Evolutionary conservation across 2,329 filamentous ascomycete genomes (phyloP), one percentile per base, ranked within the genome.

Genomic region (Seiridium cupressi): DNA sequence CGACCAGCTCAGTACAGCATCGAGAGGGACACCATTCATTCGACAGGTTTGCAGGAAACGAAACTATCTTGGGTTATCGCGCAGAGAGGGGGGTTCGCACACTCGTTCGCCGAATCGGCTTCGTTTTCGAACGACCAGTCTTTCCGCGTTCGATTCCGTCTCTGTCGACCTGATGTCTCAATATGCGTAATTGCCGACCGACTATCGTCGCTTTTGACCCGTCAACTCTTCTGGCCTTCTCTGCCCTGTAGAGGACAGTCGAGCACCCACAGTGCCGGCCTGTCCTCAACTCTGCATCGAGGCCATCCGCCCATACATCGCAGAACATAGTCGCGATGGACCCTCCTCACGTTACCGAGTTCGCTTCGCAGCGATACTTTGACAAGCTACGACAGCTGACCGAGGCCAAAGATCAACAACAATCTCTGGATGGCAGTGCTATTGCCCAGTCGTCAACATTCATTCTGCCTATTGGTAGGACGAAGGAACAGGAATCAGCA

Each of bases 301-400:
- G 65, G 64, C 63, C 56, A 36, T 8, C 31, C 6, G 18, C 38
- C 26, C 31, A 34, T 34, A 56, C 55, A 53, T 26, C n/a, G 18
- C 35, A 36, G 56, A 42, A 53, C n/a, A 35, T 61, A 63, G 64
- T 68, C 71, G 73, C 73, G 69, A 87, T 88, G 84, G 86, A 88
- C 64, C 84, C 83, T 68, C 79, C 82, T 66, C 85, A 88, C 64
- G 79, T 86, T 63, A 87, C 86, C 62, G 86, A 89, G 72, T 89
- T 89, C 74, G 86, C 85, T 62, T 89, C 86, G 49, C 79, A 84
- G 72, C 83, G 83, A 64, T 89, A 87, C 69, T 85, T 88, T 65
- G 81, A 82, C 58, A 89, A 89, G 74, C 72, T 88, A 62, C 80
- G 77, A 60, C 82, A 86, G 73, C 80, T 77, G 66, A 83, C 74